phyloP scores from a whole-genome alignment of 140 eudicot species.

The Stevia rebaudiana region DNA sequence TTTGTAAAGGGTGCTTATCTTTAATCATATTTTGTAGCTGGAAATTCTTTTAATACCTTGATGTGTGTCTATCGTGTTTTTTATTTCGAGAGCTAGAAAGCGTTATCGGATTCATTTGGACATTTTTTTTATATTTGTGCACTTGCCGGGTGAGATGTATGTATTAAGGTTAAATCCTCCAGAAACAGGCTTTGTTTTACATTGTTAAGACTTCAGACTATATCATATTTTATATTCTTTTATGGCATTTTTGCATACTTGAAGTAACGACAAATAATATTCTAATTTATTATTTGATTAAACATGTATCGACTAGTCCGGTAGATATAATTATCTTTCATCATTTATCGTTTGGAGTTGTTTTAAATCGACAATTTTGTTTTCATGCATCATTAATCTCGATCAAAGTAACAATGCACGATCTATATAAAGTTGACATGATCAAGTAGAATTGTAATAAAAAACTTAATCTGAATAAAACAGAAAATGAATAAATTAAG shows the following conservation, averaged over 20 bases:
- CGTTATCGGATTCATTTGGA: slow-evolving; percentile 13
- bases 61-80: slow-evolving; percentile 17
- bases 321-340: too few relatives aligned
- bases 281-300: too few relatives aligned
- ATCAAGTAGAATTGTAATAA: too few relatives aligned
- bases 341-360: too few relatives aligned
- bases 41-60: slow-evolving; percentile 16
- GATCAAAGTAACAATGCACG: too few relatives aligned
- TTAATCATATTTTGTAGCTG: slow-evolving; percentile 27
- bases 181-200: slow-evolving; percentile 23
- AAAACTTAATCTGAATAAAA: too few relatives aligned
- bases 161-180: slow-evolving; percentile 11
- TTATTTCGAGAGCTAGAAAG: slow-evolving; percentile 21
- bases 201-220: slow-evolving; percentile 24
- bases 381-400: too few relatives aligned
- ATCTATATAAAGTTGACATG: too few relatives aligned
- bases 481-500: too few relatives aligned
- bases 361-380: too few relatives aligned
- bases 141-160: slow-evolving; percentile 7
- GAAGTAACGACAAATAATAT: too few relatives aligned
- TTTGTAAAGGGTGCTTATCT: slow-evolving; percentile 23
- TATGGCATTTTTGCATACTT: background rate
- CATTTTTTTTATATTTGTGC: slow-evolving; percentile 21
- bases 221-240: slow-evolving; percentile 13
- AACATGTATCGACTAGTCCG: too few relatives aligned